Percentiles rank a stretch among this genome's conserved stretches.
Conservation (phyloP, 768 basidiomycete species). For the Trichaptum fuscoviolaceum region DNA sequence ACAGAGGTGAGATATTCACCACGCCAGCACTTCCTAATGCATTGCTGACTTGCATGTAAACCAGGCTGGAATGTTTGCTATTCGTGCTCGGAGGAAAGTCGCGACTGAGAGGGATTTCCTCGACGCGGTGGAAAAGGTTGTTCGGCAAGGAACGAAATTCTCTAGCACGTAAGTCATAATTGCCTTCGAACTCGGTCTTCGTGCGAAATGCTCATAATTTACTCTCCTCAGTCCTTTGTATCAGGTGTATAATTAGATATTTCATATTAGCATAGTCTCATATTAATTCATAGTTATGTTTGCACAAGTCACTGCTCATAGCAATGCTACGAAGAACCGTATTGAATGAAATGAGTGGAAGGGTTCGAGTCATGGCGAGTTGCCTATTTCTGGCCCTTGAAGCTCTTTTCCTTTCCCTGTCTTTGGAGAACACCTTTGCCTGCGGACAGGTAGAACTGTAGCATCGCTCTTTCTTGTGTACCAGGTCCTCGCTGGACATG, state of each 20-base stretch:
- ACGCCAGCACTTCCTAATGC: not conserved
- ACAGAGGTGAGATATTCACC: slow-evolving; percentile 66
- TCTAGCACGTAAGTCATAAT: slow-evolving; percentile 76
- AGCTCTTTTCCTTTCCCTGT: too few relatives aligned
- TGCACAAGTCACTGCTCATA: not conserved
- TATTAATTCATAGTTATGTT: not conserved
- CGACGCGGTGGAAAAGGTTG: slow-evolving; percentile 98
- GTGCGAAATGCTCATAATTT: slow-evolving; percentile 9
- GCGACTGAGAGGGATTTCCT: slow-evolving; percentile 97
- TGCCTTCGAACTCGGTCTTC: slow-evolving; percentile 6
- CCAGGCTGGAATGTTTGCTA: slow-evolving; percentile 99
- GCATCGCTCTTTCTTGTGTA: too few relatives aligned
- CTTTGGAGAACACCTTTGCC: too few relatives aligned
- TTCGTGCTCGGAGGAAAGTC: slow-evolving; percentile 92
- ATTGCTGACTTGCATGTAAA: not conserved
- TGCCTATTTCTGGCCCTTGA: too few relatives aligned
- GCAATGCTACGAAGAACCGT: not conserved
- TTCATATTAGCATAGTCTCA: slow-evolving; percentile 6
- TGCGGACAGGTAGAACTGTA: too few relatives aligned
- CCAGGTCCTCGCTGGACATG: too few relatives aligned
- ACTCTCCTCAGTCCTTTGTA: slow-evolving; percentile 60
- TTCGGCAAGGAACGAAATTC: slow-evolving; percentile 96
- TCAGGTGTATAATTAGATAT: slow-evolving; percentile 84
- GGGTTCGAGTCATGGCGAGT: too few relatives aligned
- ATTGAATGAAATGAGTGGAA: not conserved